Percentiles rank a stretch among this genome's conserved stretches.
phyloP scores from a whole-genome alignment of 1,284 basidiomycete genomes.

The Testicularia cyperi region DNA sequence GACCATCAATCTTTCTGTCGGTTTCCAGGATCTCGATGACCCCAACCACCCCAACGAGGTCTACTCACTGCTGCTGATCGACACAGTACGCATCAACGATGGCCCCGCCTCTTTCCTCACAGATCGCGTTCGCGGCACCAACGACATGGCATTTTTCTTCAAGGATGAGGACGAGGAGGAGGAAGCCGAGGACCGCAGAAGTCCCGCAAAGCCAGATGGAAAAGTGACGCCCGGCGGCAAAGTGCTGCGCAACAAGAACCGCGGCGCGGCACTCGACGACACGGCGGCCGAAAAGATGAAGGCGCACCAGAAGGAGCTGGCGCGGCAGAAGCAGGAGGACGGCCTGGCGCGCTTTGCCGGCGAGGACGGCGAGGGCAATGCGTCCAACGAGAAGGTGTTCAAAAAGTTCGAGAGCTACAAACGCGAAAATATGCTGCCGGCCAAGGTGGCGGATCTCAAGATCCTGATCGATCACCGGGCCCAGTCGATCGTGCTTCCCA shows the following conservation, averaged over 20 bases:
- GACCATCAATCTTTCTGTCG: constrained; percentile 80
- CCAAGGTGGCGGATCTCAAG: constrained; percentile 64
- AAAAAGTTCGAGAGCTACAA: constrained; percentile 97
- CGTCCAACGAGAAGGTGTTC: constrained; percentile 71
- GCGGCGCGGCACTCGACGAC: constrained; percentile 78
- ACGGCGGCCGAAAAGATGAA: constrained; percentile 74
- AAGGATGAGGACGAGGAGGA: constrained; percentile 60
- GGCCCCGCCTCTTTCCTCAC: constrained; percentile 70
- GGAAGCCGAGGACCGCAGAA: constrained; percentile 25
- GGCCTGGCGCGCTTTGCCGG: constrained; percentile 79
- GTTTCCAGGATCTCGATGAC: constrained; percentile 75
- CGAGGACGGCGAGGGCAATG: constrained; percentile 65
- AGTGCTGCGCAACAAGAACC: constrained; percentile 54
- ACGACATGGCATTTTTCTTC: constrained; percentile 85
- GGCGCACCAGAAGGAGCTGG: constrained; percentile 85
- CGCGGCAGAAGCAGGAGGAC: constrained; percentile 74
- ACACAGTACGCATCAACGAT: constrained; percentile 80
- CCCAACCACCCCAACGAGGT: constrained; percentile 70
- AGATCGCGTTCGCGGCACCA: constrained; percentile 67
- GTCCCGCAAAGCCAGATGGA: constrained; percentile 33
- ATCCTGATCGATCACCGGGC: constrained; percentile 88
- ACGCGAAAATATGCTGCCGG: constrained; percentile 83
- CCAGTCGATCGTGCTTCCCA: constrained; percentile 84
- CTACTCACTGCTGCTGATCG: constrained; percentile 86
- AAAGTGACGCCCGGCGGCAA: constrained; percentile 52